A percentile compares a stretch with the other conserved stretches of the same genome.
These are phyloP conservation scores for Alternaria triticimaculans DNA, from an alignment of 2,329 filamentous ascomycete genomes.

Conservation along the genomic window DNA sequence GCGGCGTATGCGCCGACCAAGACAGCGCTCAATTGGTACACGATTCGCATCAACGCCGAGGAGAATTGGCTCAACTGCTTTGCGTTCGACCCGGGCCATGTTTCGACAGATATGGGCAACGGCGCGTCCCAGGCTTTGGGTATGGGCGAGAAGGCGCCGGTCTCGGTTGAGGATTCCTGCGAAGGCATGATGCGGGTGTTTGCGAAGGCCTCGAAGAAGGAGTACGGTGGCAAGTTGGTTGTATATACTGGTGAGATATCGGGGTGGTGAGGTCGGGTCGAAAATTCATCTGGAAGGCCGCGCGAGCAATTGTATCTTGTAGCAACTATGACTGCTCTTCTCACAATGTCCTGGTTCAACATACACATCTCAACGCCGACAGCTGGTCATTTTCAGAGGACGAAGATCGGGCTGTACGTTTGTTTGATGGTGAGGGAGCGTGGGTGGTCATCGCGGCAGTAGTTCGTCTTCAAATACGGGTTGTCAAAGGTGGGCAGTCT, in stretches of 20 bases:
- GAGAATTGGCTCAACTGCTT: constrained; percentile 10
- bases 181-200: constrained; percentile 11
- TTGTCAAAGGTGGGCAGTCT: too few species aligned
- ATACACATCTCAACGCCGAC: too few species aligned
- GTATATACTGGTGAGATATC: background rate
- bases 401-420: too few species aligned
- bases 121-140: constrained; percentile 6
- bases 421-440: too few species aligned
- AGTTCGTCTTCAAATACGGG: too few species aligned
- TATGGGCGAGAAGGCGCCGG: background rate
- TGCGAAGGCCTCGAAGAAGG: background rate
- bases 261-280: background rate
- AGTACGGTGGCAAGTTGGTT: constrained; percentile 4
- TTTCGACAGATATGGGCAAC: constrained; percentile 15
- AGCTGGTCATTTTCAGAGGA: accelerated
- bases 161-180: constrained; percentile 4
- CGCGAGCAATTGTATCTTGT: background rate
- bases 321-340: background rate
- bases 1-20: constrained; percentile 13
- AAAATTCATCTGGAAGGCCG: background rate
- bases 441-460: too few species aligned
- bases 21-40: constrained; percentile 12
- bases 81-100: constrained; percentile 10
- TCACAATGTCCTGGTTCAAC: too few species aligned
- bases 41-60: constrained; percentile 5